These are phyloP conservation scores for Saururus chinensis DNA, from an alignment of 164 flowering plant species.

Conservation along the genomic window DNA sequence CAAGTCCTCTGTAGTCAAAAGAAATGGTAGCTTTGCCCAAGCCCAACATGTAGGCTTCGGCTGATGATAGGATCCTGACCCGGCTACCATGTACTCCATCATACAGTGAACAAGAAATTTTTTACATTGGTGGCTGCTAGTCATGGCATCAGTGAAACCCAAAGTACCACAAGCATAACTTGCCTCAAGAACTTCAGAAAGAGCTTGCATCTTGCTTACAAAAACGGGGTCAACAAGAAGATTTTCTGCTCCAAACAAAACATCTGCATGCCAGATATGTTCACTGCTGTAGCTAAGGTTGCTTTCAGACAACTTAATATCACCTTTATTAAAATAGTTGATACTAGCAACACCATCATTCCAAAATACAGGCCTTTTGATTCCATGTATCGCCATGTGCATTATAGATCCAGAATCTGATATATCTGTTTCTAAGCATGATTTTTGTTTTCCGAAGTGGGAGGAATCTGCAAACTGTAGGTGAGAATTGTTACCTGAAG, in stretches of 20 bases:
- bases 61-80: conserved; percentile 20
- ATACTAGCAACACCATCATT: conserved; percentile 14
- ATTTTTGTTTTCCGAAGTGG: conserved; percentile 8
- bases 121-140: conserved; percentile 13
- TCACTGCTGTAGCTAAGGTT: too few species aligned
- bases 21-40: conserved; percentile 30
- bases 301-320: conserved; percentile 49
- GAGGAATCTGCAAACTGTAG: neutral
- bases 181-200: conserved; percentile 36
- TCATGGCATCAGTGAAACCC: conserved; percentile 27
- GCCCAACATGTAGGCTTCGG: conserved; percentile 19
- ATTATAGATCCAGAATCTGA: conserved; percentile 44
- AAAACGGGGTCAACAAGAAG: conserved; percentile 24
- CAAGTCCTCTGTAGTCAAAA: conserved; percentile 20
- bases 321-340: neutral
- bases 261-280: conserved; percentile 4
- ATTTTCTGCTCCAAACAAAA: conserved; percentile 5
- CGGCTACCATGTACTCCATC: conserved; percentile 46
- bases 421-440: conserved; percentile 25
- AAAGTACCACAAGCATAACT: conserved; percentile 5
- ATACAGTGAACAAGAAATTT: conserved; percentile 56
- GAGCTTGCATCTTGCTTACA: conserved; percentile 40
- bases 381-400: neutral
- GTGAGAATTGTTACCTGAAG: neutral
- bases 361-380: conserved; percentile 2